These are phyloP conservation scores for Tympanopsis confertula DNA, from an alignment of 2,329 filamentous ascomycete species.

Conservation along the genomic window DNA sequence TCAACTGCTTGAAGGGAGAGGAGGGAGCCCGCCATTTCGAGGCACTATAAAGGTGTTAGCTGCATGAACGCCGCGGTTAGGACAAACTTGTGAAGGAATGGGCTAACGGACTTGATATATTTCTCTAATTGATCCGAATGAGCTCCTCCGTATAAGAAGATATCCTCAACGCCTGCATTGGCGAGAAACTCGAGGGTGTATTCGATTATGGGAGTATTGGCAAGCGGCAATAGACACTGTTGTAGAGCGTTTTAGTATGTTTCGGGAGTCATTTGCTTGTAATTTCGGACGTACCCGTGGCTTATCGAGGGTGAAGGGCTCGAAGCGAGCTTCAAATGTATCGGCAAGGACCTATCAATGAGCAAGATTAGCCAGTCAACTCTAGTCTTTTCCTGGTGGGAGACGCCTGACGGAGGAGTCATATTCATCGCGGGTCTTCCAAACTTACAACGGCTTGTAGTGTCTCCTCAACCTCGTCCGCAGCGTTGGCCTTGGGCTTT, in stretches of 20 bases:
- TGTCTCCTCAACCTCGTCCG: slow-evolving; percentile 32
- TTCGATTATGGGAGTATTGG: slow-evolving; percentile 89
- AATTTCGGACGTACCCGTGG: slow-evolving; percentile 57
- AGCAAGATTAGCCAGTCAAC: background rate
- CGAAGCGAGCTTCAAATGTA: slow-evolving; percentile 85
- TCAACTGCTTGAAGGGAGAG: slow-evolving; percentile 72
- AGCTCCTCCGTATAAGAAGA: slow-evolving; percentile 82
- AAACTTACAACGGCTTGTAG: slow-evolving; percentile 48
- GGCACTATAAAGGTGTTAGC: slow-evolving; percentile 34
- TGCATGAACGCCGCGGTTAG: slow-evolving; percentile 9
- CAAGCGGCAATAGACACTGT: slow-evolving; percentile 83
- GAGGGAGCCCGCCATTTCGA: slow-evolving; percentile 52
- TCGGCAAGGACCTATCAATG: slow-evolving; percentile 68
- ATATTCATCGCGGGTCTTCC: background rate
- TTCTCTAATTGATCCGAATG: slow-evolving; percentile 79
- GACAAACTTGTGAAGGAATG: background rate
- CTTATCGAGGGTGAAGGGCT: slow-evolving; percentile 76
- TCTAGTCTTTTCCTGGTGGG: slow-evolving; percentile 4
- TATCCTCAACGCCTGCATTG: slow-evolving; percentile 87
- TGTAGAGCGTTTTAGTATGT: background rate
- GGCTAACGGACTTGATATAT: slow-evolving; percentile 53
- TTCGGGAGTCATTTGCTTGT: slow-evolving; percentile 8
- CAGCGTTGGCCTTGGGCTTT: slow-evolving; percentile 12
- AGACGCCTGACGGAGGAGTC: background rate
- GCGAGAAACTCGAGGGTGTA: slow-evolving; percentile 95